Conservation (phyloP, 176 grass and related monocot species). For the Bolboschoenus planiculmis region DNA sequence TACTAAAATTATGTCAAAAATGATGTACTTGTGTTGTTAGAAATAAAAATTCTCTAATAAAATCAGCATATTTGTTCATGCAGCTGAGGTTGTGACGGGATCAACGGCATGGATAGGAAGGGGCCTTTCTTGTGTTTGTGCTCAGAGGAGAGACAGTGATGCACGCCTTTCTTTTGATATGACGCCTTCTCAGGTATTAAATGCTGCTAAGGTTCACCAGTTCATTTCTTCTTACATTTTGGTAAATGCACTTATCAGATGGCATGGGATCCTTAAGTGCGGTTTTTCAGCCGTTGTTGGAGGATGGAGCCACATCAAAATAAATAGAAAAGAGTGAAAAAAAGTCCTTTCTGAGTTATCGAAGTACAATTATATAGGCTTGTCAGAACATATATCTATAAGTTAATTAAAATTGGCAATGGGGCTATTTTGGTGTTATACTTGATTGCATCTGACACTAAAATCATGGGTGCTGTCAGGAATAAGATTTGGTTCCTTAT, state of each 20-base stretch:
- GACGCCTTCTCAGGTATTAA: constrained; percentile 65
- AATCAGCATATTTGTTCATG: constrained; percentile 10
- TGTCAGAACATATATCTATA: background rate
- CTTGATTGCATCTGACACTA: background rate
- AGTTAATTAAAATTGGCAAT: background rate
- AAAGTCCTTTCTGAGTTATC: background rate
- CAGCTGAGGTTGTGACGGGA: constrained; percentile 75
- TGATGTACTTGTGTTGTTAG: background rate
- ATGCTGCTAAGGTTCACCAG: background rate
- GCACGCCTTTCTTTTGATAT: constrained; percentile 79
- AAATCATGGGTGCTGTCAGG: background rate
- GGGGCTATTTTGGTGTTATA: background rate
- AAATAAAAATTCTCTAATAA: background rate
- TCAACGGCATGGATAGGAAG: constrained; percentile 95
- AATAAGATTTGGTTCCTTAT: background rate
- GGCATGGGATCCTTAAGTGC: background rate
- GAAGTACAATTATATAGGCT: background rate
- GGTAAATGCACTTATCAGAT: background rate
- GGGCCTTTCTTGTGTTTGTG: constrained; percentile 95
- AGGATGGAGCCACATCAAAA: background rate
- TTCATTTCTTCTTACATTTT: background rate
- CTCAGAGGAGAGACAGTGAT: constrained; percentile 80
- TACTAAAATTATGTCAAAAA: background rate
- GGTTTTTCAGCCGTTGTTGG: background rate
- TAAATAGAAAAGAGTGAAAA: background rate